Percentiles rank a stretch among this genome's conserved stretches.
Conservation (phyloP, 495 filamentous ascomycete species). For the Trichoderma virens region DNA sequence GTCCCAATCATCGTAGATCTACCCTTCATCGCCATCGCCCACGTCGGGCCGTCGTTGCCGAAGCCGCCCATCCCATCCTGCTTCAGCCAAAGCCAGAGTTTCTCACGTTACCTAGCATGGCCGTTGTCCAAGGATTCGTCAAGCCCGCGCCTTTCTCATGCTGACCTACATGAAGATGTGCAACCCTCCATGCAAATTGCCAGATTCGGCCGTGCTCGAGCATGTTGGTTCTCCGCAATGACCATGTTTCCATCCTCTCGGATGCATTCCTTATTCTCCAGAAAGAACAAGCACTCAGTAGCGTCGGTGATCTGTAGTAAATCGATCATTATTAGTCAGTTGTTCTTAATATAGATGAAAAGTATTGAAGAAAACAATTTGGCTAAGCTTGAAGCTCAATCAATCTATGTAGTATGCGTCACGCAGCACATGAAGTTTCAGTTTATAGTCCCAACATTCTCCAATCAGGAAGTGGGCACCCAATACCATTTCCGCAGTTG, state of each 20-base stretch:
- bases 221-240: background rate
- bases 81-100: background rate
- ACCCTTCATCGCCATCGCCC: background rate
- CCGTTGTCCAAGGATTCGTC: background rate
- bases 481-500: background rate
- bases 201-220: background rate
- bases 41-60: background rate
- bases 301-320: conserved; percentile 9
- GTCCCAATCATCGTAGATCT: conserved; percentile 4
- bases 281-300: conserved; percentile 3
- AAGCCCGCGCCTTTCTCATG: background rate
- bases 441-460: background rate
- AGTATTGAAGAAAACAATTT: background rate
- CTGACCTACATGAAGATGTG: background rate
- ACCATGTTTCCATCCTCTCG: background rate
- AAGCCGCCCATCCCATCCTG: background rate
- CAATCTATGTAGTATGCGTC: conserved; percentile 2
- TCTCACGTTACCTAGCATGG: background rate
- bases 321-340: conserved; percentile 9
- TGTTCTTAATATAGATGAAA: background rate
- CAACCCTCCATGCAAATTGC: background rate
- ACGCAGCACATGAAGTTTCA: background rate
- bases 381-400: background rate
- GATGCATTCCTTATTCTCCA: background rate
- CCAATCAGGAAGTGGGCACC: background rate